phyloP scores from a whole-genome alignment of 2,329 filamentous ascomycete species.

The Alternaria sp. region DNA sequence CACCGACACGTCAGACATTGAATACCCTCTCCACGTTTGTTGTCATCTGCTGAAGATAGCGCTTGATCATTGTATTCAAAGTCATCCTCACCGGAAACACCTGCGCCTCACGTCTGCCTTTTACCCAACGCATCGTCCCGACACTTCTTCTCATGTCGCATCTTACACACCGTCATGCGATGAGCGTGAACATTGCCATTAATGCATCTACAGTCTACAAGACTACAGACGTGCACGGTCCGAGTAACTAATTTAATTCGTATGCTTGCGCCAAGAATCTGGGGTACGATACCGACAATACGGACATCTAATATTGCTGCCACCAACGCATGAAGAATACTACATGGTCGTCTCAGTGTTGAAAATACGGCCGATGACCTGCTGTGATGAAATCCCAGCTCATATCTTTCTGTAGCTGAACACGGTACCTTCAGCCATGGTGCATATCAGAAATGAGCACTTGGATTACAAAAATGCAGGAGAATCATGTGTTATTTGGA shows the following conservation, averaged over 20 bases:
- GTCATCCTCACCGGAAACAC: neutral
- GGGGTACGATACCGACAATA: neutral
- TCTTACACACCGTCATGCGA: no score
- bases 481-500: no score
- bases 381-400: no score
- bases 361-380: no score
- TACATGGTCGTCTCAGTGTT: neutral
- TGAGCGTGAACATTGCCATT: slow-evolving; percentile 7
- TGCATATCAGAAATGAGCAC: no score
- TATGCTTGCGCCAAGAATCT: neutral
- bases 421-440: no score
- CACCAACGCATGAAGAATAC: neutral
- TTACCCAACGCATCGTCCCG: neutral
- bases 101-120: neutral
- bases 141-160: neutral
- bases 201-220: slow-evolving; percentile 9
- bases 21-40: neutral
- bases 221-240: slow-evolving; percentile 23
- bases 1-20: slow-evolving; percentile 13
- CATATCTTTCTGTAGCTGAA: no score
- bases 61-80: neutral
- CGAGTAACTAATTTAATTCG: slow-evolving; percentile 16
- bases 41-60: neutral
- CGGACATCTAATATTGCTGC: neutral
- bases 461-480: no score